Evolutionary conservation across 768 basidiomycete genomes (phyloP).

Genomic region (Sarcodon sp.): DNA sequence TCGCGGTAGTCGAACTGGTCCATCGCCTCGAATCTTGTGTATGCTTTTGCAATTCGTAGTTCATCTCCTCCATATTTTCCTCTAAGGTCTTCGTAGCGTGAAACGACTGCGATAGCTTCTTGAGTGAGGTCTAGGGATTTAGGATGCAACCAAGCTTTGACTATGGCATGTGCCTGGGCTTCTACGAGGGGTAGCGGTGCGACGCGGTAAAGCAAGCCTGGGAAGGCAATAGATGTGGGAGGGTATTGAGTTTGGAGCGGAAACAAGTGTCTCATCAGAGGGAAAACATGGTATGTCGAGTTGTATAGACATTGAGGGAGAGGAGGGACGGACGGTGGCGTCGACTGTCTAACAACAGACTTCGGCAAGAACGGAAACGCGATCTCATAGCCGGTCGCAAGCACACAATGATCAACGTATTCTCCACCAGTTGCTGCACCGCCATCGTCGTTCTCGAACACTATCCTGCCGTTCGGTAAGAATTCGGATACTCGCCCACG

Average conservation of each 20-base stretch:
- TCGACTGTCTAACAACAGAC: slow-evolving; percentile 17
- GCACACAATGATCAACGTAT: slow-evolving; percentile 46
- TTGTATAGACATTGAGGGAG: slow-evolving; percentile 41
- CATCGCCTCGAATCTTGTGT: slow-evolving; percentile 35
- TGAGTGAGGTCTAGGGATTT: slow-evolving; percentile 29
- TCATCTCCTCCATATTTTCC: slow-evolving; percentile 10
- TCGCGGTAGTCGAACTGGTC: slow-evolving; percentile 65
- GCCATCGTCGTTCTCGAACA: slow-evolving; percentile 40
- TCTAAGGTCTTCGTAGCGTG: slow-evolving; percentile 32
- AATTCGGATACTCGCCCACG: slow-evolving; percentile 30
- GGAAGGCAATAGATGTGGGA: slow-evolving; percentile 44
- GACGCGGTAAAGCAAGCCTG: slow-evolving; percentile 45
- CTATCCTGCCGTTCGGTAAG: slow-evolving; percentile 25
- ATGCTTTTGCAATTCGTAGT: slow-evolving; percentile 33
- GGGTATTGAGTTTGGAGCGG: slow-evolving; percentile 38
- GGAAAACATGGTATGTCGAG: slow-evolving; percentile 54
- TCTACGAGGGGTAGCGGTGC: slow-evolving; percentile 72
- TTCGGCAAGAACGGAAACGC: slow-evolving; percentile 49
- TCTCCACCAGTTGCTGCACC: slow-evolving; percentile 23
- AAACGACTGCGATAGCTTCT: slow-evolving; percentile 36
- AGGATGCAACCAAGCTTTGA: slow-evolving; percentile 42
- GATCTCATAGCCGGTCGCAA: slow-evolving; percentile 68
- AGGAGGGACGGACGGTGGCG: slow-evolving; percentile 32
- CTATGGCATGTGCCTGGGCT: slow-evolving; percentile 56
- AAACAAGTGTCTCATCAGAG: slow-evolving; percentile 59